Base-by-base conservation (phyloP, 73 alveolate genomes). In the Paramecium biaurelia region DNA sequence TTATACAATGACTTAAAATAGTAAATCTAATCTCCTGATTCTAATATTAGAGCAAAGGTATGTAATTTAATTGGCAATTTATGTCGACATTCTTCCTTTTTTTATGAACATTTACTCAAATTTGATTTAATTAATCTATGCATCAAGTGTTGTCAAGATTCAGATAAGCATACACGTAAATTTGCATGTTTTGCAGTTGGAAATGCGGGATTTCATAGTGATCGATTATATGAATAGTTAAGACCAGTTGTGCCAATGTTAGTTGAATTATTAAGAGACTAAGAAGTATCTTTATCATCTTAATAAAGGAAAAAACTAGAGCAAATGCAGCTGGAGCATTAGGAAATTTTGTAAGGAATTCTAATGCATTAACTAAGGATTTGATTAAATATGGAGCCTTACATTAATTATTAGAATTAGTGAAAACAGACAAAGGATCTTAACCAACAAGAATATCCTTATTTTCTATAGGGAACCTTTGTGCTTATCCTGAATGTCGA, bases 311-410 rank as follows among this genome's bases (percentile, higher is more conserved):
- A 93, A 98, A 98, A 93, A 98, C 99, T 0, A 97, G 99, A 96
- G 99, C 99, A 1, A 98, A 98, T 95, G 99, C 99, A 63, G 99
- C 99, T 4, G 99, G 99, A 56, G 99, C 99, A n/a, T 82, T 98
- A 86, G 99, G 99, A 7, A 98, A 98, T 87, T 97, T 98, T 92
- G 99, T 98, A 5, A 93, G 99, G 84, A 97, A 98, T 89, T 98
- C 99, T 9, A 97, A 97, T 23, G 93, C 97, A n/a, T 93, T 98
- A 24, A 97, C 99, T 72, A 94, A 92, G 42, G 99, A 98, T 92
- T 82, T 98, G 76, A 97, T 98, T 58, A 97, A 93, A 92, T 95
- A 95, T 92, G 98, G 98, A 90, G 99, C 99, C 4, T 96, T 97
- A 58, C 95, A 95, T 85, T 96, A 96, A 63, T 92, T 98, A 37